Evolutionary conservation across 192 early-diverging fungal genomes (phyloP).

Genomic region (Dissophora globulifera): DNA sequence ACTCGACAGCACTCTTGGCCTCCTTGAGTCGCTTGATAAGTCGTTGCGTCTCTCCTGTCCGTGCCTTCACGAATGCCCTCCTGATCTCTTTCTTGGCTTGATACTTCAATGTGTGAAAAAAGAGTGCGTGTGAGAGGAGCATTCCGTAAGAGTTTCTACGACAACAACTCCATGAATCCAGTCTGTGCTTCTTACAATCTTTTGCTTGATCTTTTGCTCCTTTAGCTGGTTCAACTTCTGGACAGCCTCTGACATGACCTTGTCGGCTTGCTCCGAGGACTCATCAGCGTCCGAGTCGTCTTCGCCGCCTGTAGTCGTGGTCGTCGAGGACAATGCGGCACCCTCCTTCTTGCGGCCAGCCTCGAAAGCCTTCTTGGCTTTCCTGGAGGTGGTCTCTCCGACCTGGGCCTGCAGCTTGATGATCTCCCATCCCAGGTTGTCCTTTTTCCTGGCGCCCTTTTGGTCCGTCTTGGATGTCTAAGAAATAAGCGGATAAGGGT

Average conservation of each 20-base stretch:
- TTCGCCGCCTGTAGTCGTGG: neutral
- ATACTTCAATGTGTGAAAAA: constrained; percentile 7
- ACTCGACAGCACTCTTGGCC: constrained; percentile 42
- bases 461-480: neutral
- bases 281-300: no score
- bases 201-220: constrained; percentile 45
- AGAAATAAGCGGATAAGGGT: neutral
- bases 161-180: no score
- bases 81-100: constrained; percentile 51
- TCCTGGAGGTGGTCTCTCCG: constrained; percentile 41
- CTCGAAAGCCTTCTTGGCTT: constrained; percentile 35
- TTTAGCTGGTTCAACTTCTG: constrained; percentile 34
- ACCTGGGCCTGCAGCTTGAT: constrained; percentile 45
- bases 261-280: neutral
- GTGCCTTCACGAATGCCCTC: constrained; percentile 43
- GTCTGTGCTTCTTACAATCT: constrained; percentile 35
- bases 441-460: constrained; percentile 37
- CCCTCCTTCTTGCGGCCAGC: constrained; percentile 28
- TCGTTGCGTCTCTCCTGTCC: constrained; percentile 32
- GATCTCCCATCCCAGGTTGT: constrained; percentile 47
- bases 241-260: constrained; percentile 3
- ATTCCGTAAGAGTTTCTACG: no score
- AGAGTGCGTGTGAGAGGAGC: no score
- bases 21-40: constrained; percentile 32
- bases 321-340: neutral